Evolutionary conservation across 371 early-diverging fungal genomes (phyloP).

Genomic region (Rhizopus delemar): DNA sequence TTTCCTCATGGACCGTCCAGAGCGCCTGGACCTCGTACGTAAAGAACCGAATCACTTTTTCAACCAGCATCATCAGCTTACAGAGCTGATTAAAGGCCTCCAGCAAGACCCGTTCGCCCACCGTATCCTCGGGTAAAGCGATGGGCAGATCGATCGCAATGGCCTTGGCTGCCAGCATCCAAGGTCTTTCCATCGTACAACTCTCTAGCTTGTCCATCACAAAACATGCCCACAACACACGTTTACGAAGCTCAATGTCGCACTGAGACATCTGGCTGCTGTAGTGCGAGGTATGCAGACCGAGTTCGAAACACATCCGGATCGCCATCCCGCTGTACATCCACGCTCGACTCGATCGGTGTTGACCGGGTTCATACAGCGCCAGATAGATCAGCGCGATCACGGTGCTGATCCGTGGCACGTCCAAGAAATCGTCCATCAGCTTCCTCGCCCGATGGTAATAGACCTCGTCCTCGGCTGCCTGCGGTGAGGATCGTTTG

Average conservation of each 20-base stretch:
- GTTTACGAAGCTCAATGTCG: constrained; percentile 48
- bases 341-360: constrained; percentile 38
- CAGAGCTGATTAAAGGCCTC: constrained; percentile 47
- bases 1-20: constrained; percentile 45
- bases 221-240: constrained; percentile 55
- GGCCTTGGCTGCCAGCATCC: constrained; percentile 43
- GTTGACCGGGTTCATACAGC: constrained; percentile 31
- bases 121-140: constrained; percentile 44
- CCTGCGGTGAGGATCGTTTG: constrained; percentile 22
- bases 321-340: constrained; percentile 49
- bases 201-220: constrained; percentile 51
- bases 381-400: constrained; percentile 48
- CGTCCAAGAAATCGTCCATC: constrained; percentile 50
- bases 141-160: constrained; percentile 42
- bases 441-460: constrained; percentile 44
- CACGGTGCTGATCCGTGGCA: constrained; percentile 48
- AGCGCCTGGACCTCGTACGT: constrained; percentile 28
- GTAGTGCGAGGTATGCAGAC: constrained; percentile 43
- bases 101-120: constrained; percentile 32
- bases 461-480: constrained; percentile 33
- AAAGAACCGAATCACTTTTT: constrained; percentile 44
- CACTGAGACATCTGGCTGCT: constrained; percentile 48
- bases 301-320: constrained; percentile 45
- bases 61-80: constrained; percentile 43
- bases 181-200: constrained; percentile 42